Evolutionary conservation across 495 filamentous ascomycete species (phyloP), one percentile per base, ranked within the genome.

Genomic region (Daldinia concentrica): DNA sequence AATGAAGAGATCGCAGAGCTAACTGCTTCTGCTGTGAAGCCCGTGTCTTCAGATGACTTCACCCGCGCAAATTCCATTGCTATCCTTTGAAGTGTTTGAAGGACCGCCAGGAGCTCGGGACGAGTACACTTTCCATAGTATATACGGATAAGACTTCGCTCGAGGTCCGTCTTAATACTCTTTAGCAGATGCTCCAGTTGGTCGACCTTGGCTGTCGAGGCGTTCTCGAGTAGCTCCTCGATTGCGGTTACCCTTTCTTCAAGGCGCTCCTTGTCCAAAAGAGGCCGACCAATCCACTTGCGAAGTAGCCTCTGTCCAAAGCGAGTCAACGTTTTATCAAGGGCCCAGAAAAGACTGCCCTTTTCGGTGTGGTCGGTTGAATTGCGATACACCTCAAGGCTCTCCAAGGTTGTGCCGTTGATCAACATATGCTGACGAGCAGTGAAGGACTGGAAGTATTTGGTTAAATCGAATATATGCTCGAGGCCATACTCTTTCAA

Each of bases 361-460:
- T 92, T 96, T 50, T 90, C 87, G 0, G 87, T 86, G 61, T 94
- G 86, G 75, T 99, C 95, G 0, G 95, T 98, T 68, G 93, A 89
- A 68, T 99, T 99, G 29, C 94, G 90, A 77, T 98, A 99, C 1
- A 99, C 92, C 78, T 99, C 95, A 14, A 99, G 84, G 74, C 93
- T 97, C 14, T 94, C 93, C 37, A 99, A 76, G 0, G 94, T 99
- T 62, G 97, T 99, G 17, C 94, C 95, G 74, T 97, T 98, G 66
- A 99, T 84, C 3, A 98, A 84, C 95, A 99, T 98, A 73, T 98
- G 93, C 14, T 94, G 93, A 29, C 95, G 85, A 2, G 95, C 92
- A 74, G 92, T 97, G 79, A 99, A 99, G 0, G 94, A 92, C 75
- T 98, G 92, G 79, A 99, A 99, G 76, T 98, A 97, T 69, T 97